These are phyloP conservation scores for Calocybe gangraenosa DNA, from an alignment of 768 basidiomycete genomes.

Conservation along the genomic window DNA sequence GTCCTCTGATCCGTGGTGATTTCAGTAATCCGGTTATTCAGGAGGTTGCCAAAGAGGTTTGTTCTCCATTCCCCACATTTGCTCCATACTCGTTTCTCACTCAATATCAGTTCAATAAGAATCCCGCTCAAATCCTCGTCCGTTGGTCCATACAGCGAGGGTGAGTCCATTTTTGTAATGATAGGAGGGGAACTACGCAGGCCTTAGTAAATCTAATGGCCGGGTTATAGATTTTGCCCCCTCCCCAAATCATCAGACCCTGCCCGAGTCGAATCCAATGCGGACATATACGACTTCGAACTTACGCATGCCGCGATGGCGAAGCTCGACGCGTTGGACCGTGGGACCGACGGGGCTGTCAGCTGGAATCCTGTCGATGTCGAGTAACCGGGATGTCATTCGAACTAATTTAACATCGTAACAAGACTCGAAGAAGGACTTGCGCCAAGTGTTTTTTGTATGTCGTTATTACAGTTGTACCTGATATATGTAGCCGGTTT, in stretches of 20 bases:
- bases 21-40: slow-evolving; percentile 50
- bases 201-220: too few relatives aligned
- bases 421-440: too few relatives aligned
- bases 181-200: too few relatives aligned
- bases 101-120: slow-evolving; percentile 42
- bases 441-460: too few relatives aligned
- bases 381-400: slow-evolving; percentile 20
- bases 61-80: slow-evolving; percentile 2
- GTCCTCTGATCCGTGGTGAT: slow-evolving; percentile 63
- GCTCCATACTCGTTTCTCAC: background rate
- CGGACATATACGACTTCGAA: slow-evolving; percentile 72
- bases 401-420: too few relatives aligned
- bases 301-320: slow-evolving; percentile 61
- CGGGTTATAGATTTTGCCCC: slow-evolving; percentile 62
- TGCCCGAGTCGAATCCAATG: slow-evolving; percentile 66
- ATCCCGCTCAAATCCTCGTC: slow-evolving; percentile 74
- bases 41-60: slow-evolving; percentile 56
- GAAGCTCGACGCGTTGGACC: slow-evolving; percentile 62
- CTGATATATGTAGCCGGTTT: too few relatives aligned
- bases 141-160: slow-evolving; percentile 88
- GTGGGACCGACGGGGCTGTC: slow-evolving; percentile 64
- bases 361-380: slow-evolving; percentile 82
- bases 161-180: slow-evolving; percentile 33
- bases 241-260: slow-evolving; percentile 77
- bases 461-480: too few relatives aligned